Evolutionary conservation across 2,329 filamentous ascomycete species (phyloP).

Genomic region (Aspergillus clavatus): DNA sequence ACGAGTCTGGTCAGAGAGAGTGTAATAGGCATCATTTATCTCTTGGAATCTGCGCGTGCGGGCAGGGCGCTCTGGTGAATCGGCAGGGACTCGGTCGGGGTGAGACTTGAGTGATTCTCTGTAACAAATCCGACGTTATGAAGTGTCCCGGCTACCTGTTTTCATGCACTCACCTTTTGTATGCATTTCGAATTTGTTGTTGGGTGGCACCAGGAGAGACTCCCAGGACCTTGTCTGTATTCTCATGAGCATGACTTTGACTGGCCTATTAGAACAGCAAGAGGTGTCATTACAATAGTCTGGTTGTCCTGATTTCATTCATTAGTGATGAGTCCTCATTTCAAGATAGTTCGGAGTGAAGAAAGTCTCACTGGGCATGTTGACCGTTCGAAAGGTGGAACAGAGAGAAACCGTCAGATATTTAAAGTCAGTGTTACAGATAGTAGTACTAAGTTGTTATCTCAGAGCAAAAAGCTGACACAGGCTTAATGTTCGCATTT

Average conservation of each 20-base stretch:
- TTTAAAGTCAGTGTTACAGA: neutral
- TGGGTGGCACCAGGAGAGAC: conserved; percentile 68
- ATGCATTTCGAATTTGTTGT: conserved; percentile 85
- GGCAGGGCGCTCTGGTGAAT: conserved; percentile 74
- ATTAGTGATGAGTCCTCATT: neutral
- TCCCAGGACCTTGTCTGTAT: conserved; percentile 66
- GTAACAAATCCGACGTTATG: conserved; percentile 5
- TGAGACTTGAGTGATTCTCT: conserved; percentile 88
- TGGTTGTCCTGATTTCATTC: conserved; percentile 19
- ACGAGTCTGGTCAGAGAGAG: conserved; percentile 71
- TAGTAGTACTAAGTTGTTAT: neutral
- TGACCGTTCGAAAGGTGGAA: neutral
- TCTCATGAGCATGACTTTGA: conserved; percentile 5
- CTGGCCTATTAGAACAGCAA: neutral
- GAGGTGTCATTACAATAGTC: conserved; percentile 38
- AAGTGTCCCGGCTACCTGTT: conserved; percentile 7
- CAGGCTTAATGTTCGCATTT: too few species aligned
- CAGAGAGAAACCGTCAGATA: neutral
- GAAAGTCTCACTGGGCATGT: conserved; percentile 23
- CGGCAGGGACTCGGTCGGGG: conserved; percentile 78
- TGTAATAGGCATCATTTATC: conserved; percentile 91
- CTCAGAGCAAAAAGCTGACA: neutral
- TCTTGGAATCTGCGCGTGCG: conserved; percentile 87
- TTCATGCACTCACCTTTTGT: conserved; percentile 65
- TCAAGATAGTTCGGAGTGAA: conserved; percentile 1